Percentiles rank a stretch among this genome's conserved stretches.
These are phyloP conservation scores for Spergularia azorica DNA, from an alignment of 179 eudicot genomes.

Conservation along the genomic window DNA sequence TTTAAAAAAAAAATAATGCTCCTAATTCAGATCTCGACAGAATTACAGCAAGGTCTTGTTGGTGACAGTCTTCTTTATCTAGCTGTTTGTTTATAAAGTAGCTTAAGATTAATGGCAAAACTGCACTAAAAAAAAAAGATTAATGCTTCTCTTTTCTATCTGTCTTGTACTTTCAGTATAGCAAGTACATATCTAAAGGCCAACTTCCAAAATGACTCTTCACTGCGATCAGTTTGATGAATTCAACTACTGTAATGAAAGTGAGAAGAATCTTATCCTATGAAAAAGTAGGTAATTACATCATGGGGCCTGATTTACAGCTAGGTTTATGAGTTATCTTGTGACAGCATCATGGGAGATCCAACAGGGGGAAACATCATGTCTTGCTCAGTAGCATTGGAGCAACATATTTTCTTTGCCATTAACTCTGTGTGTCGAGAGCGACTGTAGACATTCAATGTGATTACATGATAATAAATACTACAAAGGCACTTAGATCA, in stretches of 20 bases:
- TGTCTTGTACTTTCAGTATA: constrained; percentile 1
- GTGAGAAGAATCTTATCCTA: constrained; percentile 10
- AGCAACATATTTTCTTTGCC: too few species aligned
- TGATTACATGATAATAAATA: too few species aligned
- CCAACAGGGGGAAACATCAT: too few species aligned
- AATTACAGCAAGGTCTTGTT: not conserved
- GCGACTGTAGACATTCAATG: too few species aligned
- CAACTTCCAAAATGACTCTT: not conserved
- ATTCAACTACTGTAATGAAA: constrained; percentile 6
- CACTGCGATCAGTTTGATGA: constrained; percentile 4
- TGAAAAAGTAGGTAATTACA: not conserved
- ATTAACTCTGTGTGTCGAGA: too few species aligned
- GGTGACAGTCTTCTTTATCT: not conserved
- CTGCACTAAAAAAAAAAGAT: too few species aligned
- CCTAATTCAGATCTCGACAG: not conserved
- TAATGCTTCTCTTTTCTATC: not conserved
- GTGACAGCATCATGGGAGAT: not conserved
- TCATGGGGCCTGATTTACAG: not conserved
- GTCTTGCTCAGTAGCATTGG: too few species aligned
- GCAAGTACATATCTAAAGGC: not conserved
- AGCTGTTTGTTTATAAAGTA: not conserved
- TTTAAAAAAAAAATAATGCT: not conserved
- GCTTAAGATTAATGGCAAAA: not conserved
- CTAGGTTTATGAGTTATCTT: not conserved
- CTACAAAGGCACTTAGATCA: too few species aligned